Percentiles rank a stretch among this genome's conserved stretches.
These are phyloP conservation scores for Pseudoperonospora humuli DNA, from an alignment of 352 stramenopile genomes.

Conservation along the genomic window DNA sequence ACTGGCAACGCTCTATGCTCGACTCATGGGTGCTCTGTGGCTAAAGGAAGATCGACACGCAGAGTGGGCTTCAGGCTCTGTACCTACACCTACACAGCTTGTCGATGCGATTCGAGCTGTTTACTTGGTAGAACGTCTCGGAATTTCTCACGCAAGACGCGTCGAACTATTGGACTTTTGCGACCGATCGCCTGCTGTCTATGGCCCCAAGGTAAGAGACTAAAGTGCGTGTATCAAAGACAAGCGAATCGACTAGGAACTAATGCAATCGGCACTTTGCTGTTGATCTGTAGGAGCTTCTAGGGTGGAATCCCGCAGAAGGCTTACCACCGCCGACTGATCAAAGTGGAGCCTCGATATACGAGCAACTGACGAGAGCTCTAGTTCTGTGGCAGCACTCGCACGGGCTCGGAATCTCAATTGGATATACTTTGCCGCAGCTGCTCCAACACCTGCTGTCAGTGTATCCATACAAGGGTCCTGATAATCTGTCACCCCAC, in stretches of 20 bases:
- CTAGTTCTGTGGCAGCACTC: slow-evolving; percentile 67
- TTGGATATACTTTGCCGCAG: slow-evolving; percentile 63
- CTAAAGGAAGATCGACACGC: slow-evolving; percentile 35
- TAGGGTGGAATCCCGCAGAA: slow-evolving; percentile 74
- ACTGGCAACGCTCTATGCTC: slow-evolving; percentile 44
- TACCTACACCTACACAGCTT: slow-evolving; percentile 45
- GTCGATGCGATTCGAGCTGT: slow-evolving; percentile 51
- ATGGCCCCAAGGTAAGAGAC: slow-evolving; percentile 31
- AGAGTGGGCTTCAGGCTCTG: slow-evolving; percentile 31
- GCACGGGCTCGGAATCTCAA: slow-evolving; percentile 40
- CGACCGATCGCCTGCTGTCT: slow-evolving; percentile 38
- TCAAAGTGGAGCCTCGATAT: slow-evolving; percentile 32
- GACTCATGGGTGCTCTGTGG: slow-evolving; percentile 47
- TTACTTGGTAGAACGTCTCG: slow-evolving; percentile 69
- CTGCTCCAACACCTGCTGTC: slow-evolving; percentile 61
- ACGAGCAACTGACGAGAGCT: slow-evolving; percentile 52
- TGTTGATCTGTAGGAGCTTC: slow-evolving; percentile 44
- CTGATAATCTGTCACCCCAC: slow-evolving; percentile 43
- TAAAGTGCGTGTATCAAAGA: background rate
- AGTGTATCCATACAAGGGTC: slow-evolving; percentile 82
- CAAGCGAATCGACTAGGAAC: background rate
- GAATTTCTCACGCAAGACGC: slow-evolving; percentile 49
- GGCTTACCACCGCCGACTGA: slow-evolving; percentile 26
- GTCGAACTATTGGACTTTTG: slow-evolving; percentile 67
- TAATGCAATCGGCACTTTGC: background rate